A percentile compares a stretch with the other conserved stretches of the same genome.
Conservation (phyloP, 2,329 filamentous ascomycete genomes). For the Apiospora marii region DNA sequence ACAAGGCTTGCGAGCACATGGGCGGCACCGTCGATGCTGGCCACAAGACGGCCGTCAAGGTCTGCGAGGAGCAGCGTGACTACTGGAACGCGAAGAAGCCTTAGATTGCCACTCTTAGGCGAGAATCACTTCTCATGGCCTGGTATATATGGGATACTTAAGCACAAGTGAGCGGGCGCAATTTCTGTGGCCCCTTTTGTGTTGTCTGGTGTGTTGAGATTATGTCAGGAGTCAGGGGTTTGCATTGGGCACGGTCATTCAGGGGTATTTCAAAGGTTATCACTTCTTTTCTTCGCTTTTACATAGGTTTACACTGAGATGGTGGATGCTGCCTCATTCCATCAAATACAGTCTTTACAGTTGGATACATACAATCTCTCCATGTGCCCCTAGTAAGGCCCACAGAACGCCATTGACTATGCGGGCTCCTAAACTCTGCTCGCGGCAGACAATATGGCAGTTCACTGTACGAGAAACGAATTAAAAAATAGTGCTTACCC, state of each 20-base stretch:
- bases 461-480: too few species aligned
- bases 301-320: background rate
- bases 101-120: background rate
- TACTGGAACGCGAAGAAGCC: conserved; percentile 3
- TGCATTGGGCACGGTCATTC: background rate
- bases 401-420: too few species aligned
- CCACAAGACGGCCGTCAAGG: conserved; percentile 8
- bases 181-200: background rate
- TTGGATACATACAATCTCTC: background rate
- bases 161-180: background rate
- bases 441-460: too few species aligned
- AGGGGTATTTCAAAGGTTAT: background rate
- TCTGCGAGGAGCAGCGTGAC: conserved; percentile 15
- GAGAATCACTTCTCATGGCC: background rate
- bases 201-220: background rate
- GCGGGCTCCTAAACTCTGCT: too few species aligned
- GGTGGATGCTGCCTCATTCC: background rate
- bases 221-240: background rate
- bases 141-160: background rate
- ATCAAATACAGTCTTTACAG: background rate
- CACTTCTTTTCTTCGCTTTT: background rate
- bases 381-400: background rate
- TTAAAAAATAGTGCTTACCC: background rate
- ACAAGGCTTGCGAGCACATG: conserved; percentile 8
- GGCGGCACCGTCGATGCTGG: conserved; percentile 3